phyloP scores from a whole-genome alignment of 2,329 filamentous ascomycete genomes.

The Ascochyta clinopodiicola region DNA sequence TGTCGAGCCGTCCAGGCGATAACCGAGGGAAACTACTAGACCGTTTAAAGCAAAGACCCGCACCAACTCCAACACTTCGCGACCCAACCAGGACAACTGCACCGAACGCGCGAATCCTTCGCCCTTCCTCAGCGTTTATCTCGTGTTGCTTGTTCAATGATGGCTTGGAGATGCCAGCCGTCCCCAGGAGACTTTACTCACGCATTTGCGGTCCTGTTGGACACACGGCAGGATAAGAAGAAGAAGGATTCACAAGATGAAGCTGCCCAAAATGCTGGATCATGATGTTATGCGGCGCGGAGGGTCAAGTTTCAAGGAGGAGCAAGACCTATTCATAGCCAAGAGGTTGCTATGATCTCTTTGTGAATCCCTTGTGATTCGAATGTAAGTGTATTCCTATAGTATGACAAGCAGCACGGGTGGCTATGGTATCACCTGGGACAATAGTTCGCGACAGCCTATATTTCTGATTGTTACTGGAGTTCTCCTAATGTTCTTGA shows the following conservation, averaged over 20 bases:
- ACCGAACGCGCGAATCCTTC: slow-evolving; percentile 2
- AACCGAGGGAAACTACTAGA: background rate
- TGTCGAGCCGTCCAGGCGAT: background rate
- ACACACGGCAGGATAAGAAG: slow-evolving; percentile 1
- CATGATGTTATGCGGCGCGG: slow-evolving; percentile 2
- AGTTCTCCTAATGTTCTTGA: slow-evolving; percentile 19
- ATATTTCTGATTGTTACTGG: slow-evolving; percentile 26
- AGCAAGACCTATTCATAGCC: background rate
- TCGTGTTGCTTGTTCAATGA: slow-evolving; percentile 1
- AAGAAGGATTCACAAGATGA: slow-evolving; percentile 3
- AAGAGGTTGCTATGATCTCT: slow-evolving; percentile 1
- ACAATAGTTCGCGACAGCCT: slow-evolving; percentile 27
- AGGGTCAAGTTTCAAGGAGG: background rate
- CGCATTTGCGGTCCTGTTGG: background rate
- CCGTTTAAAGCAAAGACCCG: background rate
- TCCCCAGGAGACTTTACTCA: slow-evolving; percentile 1
- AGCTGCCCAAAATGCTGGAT: background rate
- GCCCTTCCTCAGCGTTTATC: background rate
- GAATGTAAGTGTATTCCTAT: background rate
- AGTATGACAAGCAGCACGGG: slow-evolving; percentile 1
- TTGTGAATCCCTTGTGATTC: background rate
- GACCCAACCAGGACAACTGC: background rate
- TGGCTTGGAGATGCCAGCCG: background rate
- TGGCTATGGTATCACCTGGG: slow-evolving; percentile 16
- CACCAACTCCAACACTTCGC: slow-evolving; percentile 1